Evolutionary conservation across 345 rosid genomes (phyloP), one percentile per base, ranked within the genome.

Genomic region (Brassica napus): DNA sequence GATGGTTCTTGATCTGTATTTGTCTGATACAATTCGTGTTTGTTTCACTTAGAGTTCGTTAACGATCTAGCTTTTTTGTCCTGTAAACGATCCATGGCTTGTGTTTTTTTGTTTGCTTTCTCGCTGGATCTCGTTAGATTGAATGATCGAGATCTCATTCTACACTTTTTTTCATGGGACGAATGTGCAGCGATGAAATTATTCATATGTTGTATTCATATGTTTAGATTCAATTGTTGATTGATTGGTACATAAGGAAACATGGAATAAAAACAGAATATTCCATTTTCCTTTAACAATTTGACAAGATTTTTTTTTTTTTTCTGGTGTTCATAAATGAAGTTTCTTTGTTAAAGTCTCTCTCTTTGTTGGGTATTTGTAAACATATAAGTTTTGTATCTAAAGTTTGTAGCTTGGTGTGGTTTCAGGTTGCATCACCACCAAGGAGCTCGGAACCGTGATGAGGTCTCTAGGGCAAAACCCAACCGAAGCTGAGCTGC

Each of bases 381-480:
- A 18, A 18, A 18, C 18, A 18, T 18, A 18, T 18, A 18, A 18
- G 55, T 47, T n/a, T 47, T 42, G 57, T 52, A 7, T 49, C 73
- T 66, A 21, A 47, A 65, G 28, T 1, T 65, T 79, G 60, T 11
- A 37, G n/a, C 44, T 55, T 10, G 12, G 23, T 60, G 6, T 67
- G 37, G 49, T 62, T 72, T 49, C 65, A 82, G 89, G 85, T 75
- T 78, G 82, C 26, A 82, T 82, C 65, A 82, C 82, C 24, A 87
- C 87, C 76, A 87, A 83, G 72, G 84, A 82, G 82, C 84, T 82
- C 0, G 84, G 84, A 15, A 82, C 84, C 4, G 84, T 82, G 82
- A 82, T 82, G 84, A 77, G 84, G 58, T 82, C 84, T 5, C 60
- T 82, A 6, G 84, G 84, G 58, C 82, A 82, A 28, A 82, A 82